A percentile compares a stretch with the other conserved stretches of the same genome.
Conservation (phyloP, 345 rosid genomes). For the Acer yangbiense region DNA sequence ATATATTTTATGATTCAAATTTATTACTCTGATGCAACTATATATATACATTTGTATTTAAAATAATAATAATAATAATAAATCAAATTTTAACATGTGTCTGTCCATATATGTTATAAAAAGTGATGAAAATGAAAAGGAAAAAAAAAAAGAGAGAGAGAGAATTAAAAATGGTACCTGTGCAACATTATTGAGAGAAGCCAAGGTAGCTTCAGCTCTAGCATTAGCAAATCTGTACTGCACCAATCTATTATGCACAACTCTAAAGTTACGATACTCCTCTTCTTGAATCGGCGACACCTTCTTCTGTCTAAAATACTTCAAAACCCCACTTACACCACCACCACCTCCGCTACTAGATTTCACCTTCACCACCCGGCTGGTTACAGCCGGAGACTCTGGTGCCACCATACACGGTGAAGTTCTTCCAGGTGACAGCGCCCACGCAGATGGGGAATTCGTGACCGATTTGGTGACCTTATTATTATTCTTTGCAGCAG, state of each 20-base stretch:
- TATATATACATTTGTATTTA: too few relatives aligned
- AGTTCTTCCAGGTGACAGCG: conserved; percentile 67
- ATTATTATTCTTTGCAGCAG: conserved; percentile 19
- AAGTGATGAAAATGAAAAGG: background rate
- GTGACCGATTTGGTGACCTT: conserved; percentile 26
- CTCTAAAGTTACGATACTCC: conserved; percentile 47
- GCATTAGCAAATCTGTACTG: conserved; percentile 74
- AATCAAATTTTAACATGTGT: too few relatives aligned
- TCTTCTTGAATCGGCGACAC: conserved; percentile 54
- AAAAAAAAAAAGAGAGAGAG: background rate
- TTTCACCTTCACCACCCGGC: conserved; percentile 21
- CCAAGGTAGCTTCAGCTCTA: conserved; percentile 46
- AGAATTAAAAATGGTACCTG: conserved; percentile 38
- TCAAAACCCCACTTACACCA: conserved; percentile 60
- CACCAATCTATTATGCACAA: conserved; percentile 48
- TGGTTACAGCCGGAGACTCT: conserved; percentile 23
- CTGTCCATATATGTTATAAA: too few relatives aligned
- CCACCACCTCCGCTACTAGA: conserved; percentile 37
- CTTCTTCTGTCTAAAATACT: conserved; percentile 69
- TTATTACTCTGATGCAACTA: too few relatives aligned
- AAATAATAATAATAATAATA: too few relatives aligned
- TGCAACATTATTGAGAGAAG: conserved; percentile 32
- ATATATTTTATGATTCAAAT: too few relatives aligned
- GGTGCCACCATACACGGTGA: conserved; percentile 31
- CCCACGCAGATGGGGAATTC: conserved; percentile 74